Base-by-base conservation (phyloP, 2,329 filamentous ascomycete species). In the Colletotrichum lini region DNA sequence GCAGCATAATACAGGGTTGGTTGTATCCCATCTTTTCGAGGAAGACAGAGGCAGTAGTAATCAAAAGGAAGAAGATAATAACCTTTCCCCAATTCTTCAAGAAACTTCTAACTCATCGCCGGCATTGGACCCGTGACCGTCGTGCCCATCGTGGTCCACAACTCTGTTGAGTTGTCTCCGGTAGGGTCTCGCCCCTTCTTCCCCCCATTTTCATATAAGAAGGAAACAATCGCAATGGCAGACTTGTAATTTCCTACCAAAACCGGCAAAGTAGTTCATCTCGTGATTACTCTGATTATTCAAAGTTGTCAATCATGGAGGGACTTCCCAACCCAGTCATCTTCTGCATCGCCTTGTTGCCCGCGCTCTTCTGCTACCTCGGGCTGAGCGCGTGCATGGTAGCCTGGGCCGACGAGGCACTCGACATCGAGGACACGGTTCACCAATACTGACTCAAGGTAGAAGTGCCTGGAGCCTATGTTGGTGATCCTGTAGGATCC, bases 201-300 rank as follows among this genome's bases (percentile, higher is more conserved):
- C 16, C 50, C 26, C 49, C 2, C 49, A 26, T 30, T 30, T 30
- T 12, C 50, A 4, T 12, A 52, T 3, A 26, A 10, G 21, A 26
- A 26, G 9, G 23, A 35, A 9, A 35, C 30, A 9, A 35, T 9
- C 8, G 30, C 30, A 35, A 9, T 35, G 8, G 30, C 1, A 35
- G 30, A 35, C 30, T 35, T 35, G 30, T 35, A 9, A 35, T 35
- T 35, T 8, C 30, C 30, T 35, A 30, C 26, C 7, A 35, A 35
- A 35, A 35, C 30, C 30, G 1, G 30, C 8, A 35, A 35, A 35
- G 7, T 1, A 35, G 3, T 30, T 30, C 15, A 4, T 30, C 18
- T 0, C 4, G 10, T 6, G 4, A 4, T 8, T 16, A 18, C 3
- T 9, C 1, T 4, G 6, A 18, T 1, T 3, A 18, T n/a, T 6